Evolutionary conservation across 164 flowering plant genomes (phyloP), one percentile per base, ranked within the genome.

Genomic region (Vitis riparia): DNA sequence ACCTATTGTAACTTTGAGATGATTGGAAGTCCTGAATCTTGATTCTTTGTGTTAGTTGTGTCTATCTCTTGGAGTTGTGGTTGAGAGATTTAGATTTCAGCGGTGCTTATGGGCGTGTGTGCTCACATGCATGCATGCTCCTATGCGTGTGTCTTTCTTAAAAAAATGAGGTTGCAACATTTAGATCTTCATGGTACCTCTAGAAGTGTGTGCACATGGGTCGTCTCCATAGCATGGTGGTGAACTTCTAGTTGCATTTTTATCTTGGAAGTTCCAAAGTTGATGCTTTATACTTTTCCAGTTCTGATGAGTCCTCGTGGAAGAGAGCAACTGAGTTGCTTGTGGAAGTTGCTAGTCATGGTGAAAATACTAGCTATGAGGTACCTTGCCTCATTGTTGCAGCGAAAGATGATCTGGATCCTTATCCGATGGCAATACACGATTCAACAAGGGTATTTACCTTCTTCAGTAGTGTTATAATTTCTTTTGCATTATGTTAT

Each of bases 341-440:
- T 65, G 78, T 88, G 64, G 88, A 88, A 71, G 97, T 93, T 80
- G 97, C 97, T 19, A 79, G 85, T 72, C 97, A 87, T 71, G 94
- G 93, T 27, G 99, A 96, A 75, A 81, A 82, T 67, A 92, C 84
- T 68, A 95, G 97, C 47, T 89, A 57, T 77, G 93, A 84, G 83
- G 88, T 92, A 60, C 99, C 99, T 78, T 93, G 94, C 81, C 93
- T 96, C 62, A 84, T 93, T 67, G 89, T 93, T 72, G 88, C 96
- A 12, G 91, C 97, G 9, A 96, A 96, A 77, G 97, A 93, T 75
- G 99, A 96, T 76, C 85, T 89, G 55, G 91, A 88, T 61, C 83
- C 93, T 12, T 89, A 84, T 75, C 84, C 92, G 59, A 71, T 74
- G 73, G 89, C 91, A 51, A 77, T 89, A 71, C 92, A 89, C 55